Evolutionary conservation across 1,139 yeast genomes (phyloP), one percentile per base, ranked within the genome.

Genomic region (Yamadazyma oceani): DNA sequence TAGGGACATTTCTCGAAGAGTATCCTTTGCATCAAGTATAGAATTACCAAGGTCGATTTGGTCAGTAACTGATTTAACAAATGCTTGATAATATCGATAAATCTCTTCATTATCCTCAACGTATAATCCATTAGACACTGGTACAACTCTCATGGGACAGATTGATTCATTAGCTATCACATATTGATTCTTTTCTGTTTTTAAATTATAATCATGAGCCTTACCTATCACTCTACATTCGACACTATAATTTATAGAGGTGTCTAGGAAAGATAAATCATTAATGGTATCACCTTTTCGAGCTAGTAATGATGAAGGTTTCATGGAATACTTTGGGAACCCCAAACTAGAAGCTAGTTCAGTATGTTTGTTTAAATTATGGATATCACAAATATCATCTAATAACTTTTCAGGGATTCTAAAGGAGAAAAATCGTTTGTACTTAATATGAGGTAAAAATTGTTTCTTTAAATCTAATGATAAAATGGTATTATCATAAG

Each of bases 151-250:
- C 15, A 70, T 55, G 4, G 69, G 68, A 31, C 58, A 49, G 6
- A 54, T 51, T 3, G 58, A 56, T 35, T 66, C 71, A 29, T 60
- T 59, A 3, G 71, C 71, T 32, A 70, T 56, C 16, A 70, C 64
- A 40, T 68, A 71, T 42, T 60, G 65, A 40, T 71, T 71, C 14
- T 44, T 41, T 6, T 44, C 39, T 3, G 40, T 40, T n/a, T 40
- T 39, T 28, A 42, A 37, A 3, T 49, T 40, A 43, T 66, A 71
- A 37, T 66, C 73, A 16, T 64, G 59, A 1, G 74, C 70, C 31
- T 60, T 62, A 1, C 75, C 76, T 25, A 71, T 64, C 14, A 71
- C 62, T 50, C 74, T 60, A 15, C 75, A 73, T 26, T 65, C 67
- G 8, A 71, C 64, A 39, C 66, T 57, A 45, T 69, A 71, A 27